A percentile compares a stretch with the other conserved stretches of the same genome.
These are phyloP conservation scores for Cercospora brassicicola DNA, from an alignment of 2,329 filamentous ascomycete genomes.

Conservation along the genomic window DNA sequence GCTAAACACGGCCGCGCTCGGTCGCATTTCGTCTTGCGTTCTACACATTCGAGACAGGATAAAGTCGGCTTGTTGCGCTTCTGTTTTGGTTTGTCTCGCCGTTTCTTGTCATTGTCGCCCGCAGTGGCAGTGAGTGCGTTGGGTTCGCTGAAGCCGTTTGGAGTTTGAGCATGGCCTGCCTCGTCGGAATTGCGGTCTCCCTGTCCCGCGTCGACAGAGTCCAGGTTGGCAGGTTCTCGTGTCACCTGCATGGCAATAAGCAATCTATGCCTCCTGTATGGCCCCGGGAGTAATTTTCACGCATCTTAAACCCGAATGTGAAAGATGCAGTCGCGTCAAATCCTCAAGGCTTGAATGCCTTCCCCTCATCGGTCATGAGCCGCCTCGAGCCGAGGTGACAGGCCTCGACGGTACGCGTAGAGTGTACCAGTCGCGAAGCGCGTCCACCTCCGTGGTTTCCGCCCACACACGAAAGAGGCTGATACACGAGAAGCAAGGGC, in stretches of 20 bases:
- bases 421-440: neutral
- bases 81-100: slow-evolving; percentile 56
- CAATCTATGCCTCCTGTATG: slow-evolving; percentile 4
- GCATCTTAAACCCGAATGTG: slow-evolving; percentile 7
- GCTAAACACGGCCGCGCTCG: slow-evolving; percentile 61
- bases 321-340: neutral
- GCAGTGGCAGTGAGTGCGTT: neutral
- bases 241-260: slow-evolving; percentile 8
- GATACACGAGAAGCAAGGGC: neutral
- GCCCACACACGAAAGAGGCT: neutral
- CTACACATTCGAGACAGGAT: slow-evolving; percentile 76
- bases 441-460: neutral
- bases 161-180: slow-evolving; percentile 71
- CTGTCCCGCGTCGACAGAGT: neutral
- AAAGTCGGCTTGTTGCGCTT: slow-evolving; percentile 82
- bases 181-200: neutral
- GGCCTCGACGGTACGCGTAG: neutral
- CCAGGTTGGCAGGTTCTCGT: neutral
- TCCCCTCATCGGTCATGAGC: slow-evolving; percentile 6
- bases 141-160: slow-evolving; percentile 61
- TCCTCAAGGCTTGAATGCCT: neutral
- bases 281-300: slow-evolving; percentile 4
- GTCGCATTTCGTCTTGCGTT: slow-evolving; percentile 83
- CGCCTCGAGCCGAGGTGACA: slow-evolving; percentile 5
- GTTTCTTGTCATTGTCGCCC: neutral